Evolutionary conservation across 2,329 filamentous ascomycete genomes (phyloP).

Genomic region (Verticillium dahliae): DNA sequence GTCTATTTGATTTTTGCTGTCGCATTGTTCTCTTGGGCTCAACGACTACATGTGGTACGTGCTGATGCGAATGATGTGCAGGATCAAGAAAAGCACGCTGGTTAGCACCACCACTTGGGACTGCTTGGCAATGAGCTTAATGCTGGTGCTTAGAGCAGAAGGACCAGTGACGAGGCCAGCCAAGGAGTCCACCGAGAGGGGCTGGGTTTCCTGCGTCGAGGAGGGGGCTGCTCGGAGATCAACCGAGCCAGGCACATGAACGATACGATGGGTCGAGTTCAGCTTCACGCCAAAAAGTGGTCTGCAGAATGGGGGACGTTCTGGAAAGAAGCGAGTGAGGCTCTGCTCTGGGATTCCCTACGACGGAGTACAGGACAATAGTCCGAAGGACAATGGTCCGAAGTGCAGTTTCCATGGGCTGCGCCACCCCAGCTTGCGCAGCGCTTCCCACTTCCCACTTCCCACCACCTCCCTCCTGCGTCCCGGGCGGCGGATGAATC

Average conservation of each 20-base stretch:
- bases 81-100: not conserved
- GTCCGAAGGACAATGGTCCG: not conserved
- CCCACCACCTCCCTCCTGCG: not conserved
- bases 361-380: not conserved
- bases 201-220: not conserved
- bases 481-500: not conserved
- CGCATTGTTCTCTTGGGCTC: no score
- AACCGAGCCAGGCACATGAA: not conserved
- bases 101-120: no score
- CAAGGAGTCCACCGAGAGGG: not conserved
- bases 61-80: not conserved
- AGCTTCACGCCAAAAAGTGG: not conserved
- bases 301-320: not conserved
- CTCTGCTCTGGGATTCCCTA: not conserved
- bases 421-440: not conserved
- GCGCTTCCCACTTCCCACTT: no score
- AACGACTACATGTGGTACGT: no score
- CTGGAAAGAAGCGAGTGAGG: not conserved
- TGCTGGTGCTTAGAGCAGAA: not conserved
- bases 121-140: not conserved
- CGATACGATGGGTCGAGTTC: not conserved
- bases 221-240: not conserved
- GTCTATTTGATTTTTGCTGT: no score
- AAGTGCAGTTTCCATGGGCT: not conserved
- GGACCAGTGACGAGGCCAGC: no score